These are phyloP conservation scores for Imleria badia DNA, from an alignment of 768 basidiomycete species.

Conservation along the genomic window DNA sequence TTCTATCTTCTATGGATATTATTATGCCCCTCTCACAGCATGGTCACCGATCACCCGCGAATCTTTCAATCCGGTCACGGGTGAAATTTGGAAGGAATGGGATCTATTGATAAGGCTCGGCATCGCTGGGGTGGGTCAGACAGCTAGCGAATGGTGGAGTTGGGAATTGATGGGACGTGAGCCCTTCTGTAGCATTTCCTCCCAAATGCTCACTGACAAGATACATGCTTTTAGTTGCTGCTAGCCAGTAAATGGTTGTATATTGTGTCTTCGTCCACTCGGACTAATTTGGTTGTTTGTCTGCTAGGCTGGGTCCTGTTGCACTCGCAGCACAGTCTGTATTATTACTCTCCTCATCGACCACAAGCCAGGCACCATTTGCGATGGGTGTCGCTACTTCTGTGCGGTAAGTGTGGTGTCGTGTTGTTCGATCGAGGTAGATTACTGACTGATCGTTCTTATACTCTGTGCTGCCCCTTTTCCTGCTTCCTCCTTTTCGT, in stretches of 20 bases:
- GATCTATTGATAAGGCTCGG: slow-evolving; percentile 79
- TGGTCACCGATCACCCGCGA: too few species aligned
- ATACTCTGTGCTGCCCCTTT: not conserved
- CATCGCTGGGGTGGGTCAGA: slow-evolving; percentile 78
- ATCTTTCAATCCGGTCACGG: too few species aligned
- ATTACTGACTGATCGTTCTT: not conserved
- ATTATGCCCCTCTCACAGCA: too few species aligned
- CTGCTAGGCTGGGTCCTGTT: slow-evolving; percentile 68
- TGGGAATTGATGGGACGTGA: slow-evolving; percentile 79
- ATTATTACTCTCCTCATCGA: slow-evolving; percentile 70
- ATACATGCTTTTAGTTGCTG: slow-evolving; percentile 40
- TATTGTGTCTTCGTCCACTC: not conserved
- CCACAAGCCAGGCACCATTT: slow-evolving; percentile 81
- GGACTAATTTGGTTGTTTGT: slow-evolving; percentile 9
- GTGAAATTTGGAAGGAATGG: too few species aligned
- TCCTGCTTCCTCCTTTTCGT: not conserved
- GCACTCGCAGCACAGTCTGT: slow-evolving; percentile 88
- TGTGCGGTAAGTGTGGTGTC: slow-evolving; percentile 58
- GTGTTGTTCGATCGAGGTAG: too few species aligned
- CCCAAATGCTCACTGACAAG: not conserved
- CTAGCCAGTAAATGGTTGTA: slow-evolving; percentile 43
- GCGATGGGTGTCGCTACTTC: slow-evolving; percentile 80
- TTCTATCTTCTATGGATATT: too few species aligned
- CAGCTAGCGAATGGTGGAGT: slow-evolving; percentile 94
- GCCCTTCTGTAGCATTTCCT: slow-evolving; percentile 7